These are phyloP conservation scores for Bryoglossum gracile DNA, from an alignment of 495 filamentous ascomycete species.

Conservation along the genomic window DNA sequence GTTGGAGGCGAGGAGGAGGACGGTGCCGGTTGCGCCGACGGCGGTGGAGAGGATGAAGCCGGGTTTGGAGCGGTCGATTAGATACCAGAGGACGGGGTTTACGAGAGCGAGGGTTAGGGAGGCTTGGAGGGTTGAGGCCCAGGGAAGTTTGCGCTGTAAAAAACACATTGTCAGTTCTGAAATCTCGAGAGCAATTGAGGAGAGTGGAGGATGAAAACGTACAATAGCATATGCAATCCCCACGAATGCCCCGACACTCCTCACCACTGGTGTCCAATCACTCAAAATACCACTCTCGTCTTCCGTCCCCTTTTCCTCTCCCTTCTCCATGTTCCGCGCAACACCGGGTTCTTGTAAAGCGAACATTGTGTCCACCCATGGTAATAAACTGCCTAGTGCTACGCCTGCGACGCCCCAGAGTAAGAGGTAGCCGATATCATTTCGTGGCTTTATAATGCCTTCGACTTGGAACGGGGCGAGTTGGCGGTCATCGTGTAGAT, in stretches of 20 bases:
- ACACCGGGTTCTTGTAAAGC: not conserved
- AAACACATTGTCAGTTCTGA: constrained; percentile 5
- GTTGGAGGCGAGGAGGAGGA: constrained; percentile 60
- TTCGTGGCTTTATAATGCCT: constrained; percentile 41
- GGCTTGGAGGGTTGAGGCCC: constrained; percentile 89
- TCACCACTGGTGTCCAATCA: constrained; percentile 76
- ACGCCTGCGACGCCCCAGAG: constrained; percentile 82
- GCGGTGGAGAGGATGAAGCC: constrained; percentile 46
- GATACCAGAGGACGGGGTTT: constrained; percentile 92
- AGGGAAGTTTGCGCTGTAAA: constrained; percentile 70
- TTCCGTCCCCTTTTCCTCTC: constrained; percentile 15
- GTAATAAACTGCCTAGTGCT: constrained; percentile 66
- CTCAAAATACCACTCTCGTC: constrained; percentile 27
- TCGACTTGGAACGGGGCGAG: constrained; percentile 57
- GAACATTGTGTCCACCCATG: constrained; percentile 71
- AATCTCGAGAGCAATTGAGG: not conserved
- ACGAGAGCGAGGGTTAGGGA: constrained; percentile 85
- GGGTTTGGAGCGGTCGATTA: constrained; percentile 80
- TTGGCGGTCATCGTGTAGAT: constrained; percentile 64
- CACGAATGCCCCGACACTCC: constrained; percentile 88
- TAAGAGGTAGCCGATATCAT: constrained; percentile 60
- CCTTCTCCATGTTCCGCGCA: constrained; percentile 27
- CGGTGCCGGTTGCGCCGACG: constrained; percentile 56
- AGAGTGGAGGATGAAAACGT: constrained; percentile 28
- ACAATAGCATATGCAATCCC: constrained; percentile 97